Evolutionary conservation across 768 basidiomycete species (phyloP), one percentile per base, ranked within the genome.

Genomic region (Favolaschia claudopus): DNA sequence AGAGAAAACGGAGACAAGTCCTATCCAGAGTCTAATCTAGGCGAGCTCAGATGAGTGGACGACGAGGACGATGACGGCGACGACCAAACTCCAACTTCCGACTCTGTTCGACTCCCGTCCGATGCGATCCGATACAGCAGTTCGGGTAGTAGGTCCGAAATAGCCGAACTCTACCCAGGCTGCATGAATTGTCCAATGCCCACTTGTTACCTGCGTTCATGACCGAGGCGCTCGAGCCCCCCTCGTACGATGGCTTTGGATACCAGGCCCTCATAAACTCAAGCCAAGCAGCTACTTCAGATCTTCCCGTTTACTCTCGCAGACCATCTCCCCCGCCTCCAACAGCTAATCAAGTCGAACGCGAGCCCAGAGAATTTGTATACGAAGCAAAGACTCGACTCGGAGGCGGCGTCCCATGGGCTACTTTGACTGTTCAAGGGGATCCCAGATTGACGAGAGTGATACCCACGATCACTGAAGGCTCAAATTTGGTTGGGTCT

Each of bases 241-340:
- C 63, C 24, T 60, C 63, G n/a, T 64, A 64, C 45, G 63, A 64
- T 45, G 63, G 63, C 39, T 64, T 40, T 25, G 58, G 54, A 28
- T 48, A 48, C n/a, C 54, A 64, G 44, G 40, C 63, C n/a, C 36
- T 64, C 14, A 40, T 64, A 5, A 32, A 25, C 24, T 64, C 63
- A 5, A 60, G 55, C 58, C 38, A 60, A 15, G 49, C 13, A 14
- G 39, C 22, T 19, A 15, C 12, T 42, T 58, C 19, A n/a, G 63
- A 60, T 24, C 24, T 64, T 5, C 63, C 63, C 1, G 45, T 28
- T n/a, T 64, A 64, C 27, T 44, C 58, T 13, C 38, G 63, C 8
- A 54, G 63, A 4, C 63, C 55, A 1, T 48, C 63, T 0, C 58
- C 58, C 6, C 63, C 51, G 4, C 48, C 54, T 20, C 47, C 55